Base-by-base conservation (phyloP, 306 rosid genomes). In the Sindora glabra region DNA sequence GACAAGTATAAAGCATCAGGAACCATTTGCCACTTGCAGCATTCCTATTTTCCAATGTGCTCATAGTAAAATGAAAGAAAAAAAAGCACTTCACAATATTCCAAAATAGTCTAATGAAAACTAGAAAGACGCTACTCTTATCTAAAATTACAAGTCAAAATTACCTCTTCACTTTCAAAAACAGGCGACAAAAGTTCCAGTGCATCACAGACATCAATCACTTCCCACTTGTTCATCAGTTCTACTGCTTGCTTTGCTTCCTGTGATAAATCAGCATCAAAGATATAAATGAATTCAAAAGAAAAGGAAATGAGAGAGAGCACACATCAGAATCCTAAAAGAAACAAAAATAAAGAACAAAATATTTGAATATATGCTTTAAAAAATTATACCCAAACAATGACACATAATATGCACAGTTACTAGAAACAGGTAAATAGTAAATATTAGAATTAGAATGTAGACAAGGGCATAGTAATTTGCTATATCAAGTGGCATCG, bases 151-250 rank as follows among this genome's bases (percentile, higher is more conserved):
- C 53, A 46, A 39, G 27, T 47, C 38, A 42, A 58, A 48, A 63
- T 39, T 63, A 92, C 99, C 99, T 92, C 99, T 84, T 92, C 99
- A 42, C 95, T 89, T 82, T 92, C 95, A 64, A 92, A 92, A 77
- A 89, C 89, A 15, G 99, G 97, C 41, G 99, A 92, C 46, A 92
- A 72, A 62, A 92, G 90, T 79, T 89, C 99, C 76, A 92, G 65
- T 8, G 96, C 99, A 71, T 92, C 99, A 41, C 80, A 81, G 64
- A 92, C 96, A 56, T 92, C 99, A 86, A 92, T 92, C 89, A 82
- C 82, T 78, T 86, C 89, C 99, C 96, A 89, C 79, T 77, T 92
- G 30, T 89, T 83, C 88, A 89, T 89, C 67, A 92, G 77, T 34
- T 92, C 95, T 41, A 92, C 62, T 38, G 95, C 96, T 81, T 89